Conservation (phyloP, 164 flowering plant genomes). For the Liriodendron chinense region DNA sequence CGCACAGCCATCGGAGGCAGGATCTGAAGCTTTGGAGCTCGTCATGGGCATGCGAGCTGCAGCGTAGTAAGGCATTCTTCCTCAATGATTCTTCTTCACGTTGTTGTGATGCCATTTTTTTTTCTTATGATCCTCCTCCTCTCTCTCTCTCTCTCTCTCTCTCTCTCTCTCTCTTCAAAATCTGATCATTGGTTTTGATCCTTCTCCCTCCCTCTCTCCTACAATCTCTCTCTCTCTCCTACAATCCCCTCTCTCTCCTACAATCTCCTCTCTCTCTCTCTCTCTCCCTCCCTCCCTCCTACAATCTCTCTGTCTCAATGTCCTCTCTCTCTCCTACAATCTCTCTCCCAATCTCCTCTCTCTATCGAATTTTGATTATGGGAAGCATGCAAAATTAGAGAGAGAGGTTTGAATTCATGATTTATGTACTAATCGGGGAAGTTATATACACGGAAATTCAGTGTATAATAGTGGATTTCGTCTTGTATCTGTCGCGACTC, state of each 20-base stretch:
- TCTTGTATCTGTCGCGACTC: too few species aligned
- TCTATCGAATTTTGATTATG: too few species aligned
- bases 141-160: background rate
- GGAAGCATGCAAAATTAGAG: too few species aligned
- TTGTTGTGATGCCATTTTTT: background rate
- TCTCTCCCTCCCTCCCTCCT: too few species aligned
- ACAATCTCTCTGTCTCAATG: constrained; percentile 2
- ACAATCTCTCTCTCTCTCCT: background rate
- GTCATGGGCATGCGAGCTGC: constrained; percentile 28
- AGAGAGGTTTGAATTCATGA: too few species aligned
- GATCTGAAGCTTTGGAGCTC: constrained; percentile 67
- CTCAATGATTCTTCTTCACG: background rate
- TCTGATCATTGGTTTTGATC: background rate
- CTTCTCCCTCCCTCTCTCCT: background rate
- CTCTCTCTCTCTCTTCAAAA: background rate
- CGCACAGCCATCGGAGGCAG: constrained; percentile 80
- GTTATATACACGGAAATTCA: too few species aligned
- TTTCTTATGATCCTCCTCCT: background rate
- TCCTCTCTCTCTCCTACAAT: too few species aligned
- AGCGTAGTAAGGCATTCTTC: background rate
- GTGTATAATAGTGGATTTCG: too few species aligned
- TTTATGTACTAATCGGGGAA: too few species aligned
- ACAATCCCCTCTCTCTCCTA: background rate
- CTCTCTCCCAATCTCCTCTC: too few species aligned
- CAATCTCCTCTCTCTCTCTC: background rate